Percentiles rank a stretch among this genome's conserved stretches.
These are phyloP conservation scores for Salvia miltiorrhiza DNA, from an alignment of 257 asterid species.

Conservation along the genomic window DNA sequence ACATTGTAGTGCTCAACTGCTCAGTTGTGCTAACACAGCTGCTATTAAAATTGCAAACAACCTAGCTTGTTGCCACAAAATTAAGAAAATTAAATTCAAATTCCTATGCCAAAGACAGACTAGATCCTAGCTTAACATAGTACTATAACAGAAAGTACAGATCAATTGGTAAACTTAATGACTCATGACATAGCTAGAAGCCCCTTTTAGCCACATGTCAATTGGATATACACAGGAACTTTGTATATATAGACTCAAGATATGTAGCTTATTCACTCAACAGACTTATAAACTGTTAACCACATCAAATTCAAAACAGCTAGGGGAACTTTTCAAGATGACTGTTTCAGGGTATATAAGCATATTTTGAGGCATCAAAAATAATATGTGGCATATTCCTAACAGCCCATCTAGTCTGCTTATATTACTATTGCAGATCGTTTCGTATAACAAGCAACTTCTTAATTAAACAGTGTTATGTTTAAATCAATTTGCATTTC, in stretches of 20 bases:
- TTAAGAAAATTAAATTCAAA: background rate
- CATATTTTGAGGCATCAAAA: background rate
- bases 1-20: background rate
- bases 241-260: background rate
- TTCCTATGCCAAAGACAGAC: background rate
- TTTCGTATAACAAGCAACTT: background rate
- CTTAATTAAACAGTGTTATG: background rate
- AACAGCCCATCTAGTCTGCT: background rate
- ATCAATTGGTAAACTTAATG: background rate
- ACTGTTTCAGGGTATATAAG: conserved; percentile 10
- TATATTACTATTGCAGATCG: conserved; percentile 4
- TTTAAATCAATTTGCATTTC: background rate
- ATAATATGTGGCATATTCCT: background rate
- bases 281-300: background rate
- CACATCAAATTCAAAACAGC: conserved; percentile 7
- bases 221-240: background rate
- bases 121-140: background rate
- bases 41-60: background rate
- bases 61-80: background rate
- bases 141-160: background rate
- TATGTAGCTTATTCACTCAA: background rate
- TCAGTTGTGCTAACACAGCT: background rate
- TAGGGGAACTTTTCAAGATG: background rate
- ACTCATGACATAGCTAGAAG: background rate
- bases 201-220: background rate